Base-by-base conservation (phyloP, 345 rosid genomes). In the Murraya paniculata region DNA sequence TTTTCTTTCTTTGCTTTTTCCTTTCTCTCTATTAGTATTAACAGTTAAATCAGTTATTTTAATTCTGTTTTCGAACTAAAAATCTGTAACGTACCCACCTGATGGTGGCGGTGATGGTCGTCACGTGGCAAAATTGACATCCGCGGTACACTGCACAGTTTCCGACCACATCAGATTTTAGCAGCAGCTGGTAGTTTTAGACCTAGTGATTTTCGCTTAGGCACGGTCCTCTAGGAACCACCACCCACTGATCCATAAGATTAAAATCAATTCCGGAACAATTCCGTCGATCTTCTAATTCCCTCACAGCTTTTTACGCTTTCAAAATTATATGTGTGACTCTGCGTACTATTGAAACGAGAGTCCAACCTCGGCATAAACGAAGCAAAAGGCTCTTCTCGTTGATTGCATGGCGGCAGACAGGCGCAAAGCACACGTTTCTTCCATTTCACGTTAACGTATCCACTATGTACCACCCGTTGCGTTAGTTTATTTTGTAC, bases 341-440 rank as follows among this genome's bases (percentile, higher is more conserved):
- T 28, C 36, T 8, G 25, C 8, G 21, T 22, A 56, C 48, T 45
- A 45, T 45, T 45, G 3, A 45, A 45, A 45, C 50, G 4, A 64
- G 22, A 31, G 24, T 48, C 30, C 75, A 33, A 24, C 69, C 71
- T 64, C 41, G 68, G 72, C 19, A 78, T 45, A 13, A 78, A 25
- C 75, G 24, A 78, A 75, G 55, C 30, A 82, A 72, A n/a, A 56
- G 28, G 24, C 24, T 31, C 27, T 79, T 69, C 88, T 82, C 88
- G 89, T 82, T 55, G 76, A 83, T 58, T 81, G 85, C 66, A 83
- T 83, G 88, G 86, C 84, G 86, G 89, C 86, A 86, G 92, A 89
- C 93, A 87, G 89, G 87, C 88, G 84, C 90, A 82, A 82, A 87
- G 86, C 97, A 92, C 83, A 82, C 85, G 82, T 86, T 85, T 71